Conservation (phyloP, 2,329 filamentous ascomycete genomes). For the Colletotrichum plurivorum region DNA sequence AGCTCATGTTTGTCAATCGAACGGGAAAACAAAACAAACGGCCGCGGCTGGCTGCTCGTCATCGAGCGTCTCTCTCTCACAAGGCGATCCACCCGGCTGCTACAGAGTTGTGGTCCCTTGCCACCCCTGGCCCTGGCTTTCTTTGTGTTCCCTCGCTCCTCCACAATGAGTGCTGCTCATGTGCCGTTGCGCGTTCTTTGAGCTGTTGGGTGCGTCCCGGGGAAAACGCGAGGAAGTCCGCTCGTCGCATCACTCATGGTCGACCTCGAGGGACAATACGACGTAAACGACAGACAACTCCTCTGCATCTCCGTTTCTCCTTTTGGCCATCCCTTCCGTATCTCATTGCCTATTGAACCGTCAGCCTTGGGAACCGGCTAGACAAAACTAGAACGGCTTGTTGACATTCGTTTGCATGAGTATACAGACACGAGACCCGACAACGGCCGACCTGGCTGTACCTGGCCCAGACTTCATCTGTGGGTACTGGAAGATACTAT, state of each 20-base stretch:
- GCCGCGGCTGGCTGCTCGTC: conserved; percentile 29
- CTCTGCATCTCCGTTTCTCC: neutral
- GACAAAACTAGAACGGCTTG: too few relatives aligned
- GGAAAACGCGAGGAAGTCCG: neutral
- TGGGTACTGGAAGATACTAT: too few relatives aligned
- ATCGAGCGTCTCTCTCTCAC: conserved; percentile 31
- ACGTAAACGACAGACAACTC: conserved; percentile 7
- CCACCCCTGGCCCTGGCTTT: conserved; percentile 14
- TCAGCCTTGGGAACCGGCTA: neutral
- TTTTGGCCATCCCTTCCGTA: neutral
- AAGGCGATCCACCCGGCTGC: conserved; percentile 33
- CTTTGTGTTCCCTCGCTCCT: neutral
- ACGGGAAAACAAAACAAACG: conserved; percentile 16
- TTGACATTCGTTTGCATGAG: too few relatives aligned
- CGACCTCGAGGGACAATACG: conserved; percentile 11
- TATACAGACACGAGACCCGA: too few relatives aligned
- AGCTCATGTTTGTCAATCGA: neutral
- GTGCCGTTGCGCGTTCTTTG: conserved; percentile 20
- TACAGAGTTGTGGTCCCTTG: conserved; percentile 33
- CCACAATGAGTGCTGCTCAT: conserved; percentile 18
- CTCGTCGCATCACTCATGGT: conserved; percentile 22
- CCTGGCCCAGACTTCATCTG: too few relatives aligned
- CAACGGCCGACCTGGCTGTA: too few relatives aligned
- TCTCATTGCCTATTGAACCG: conserved; percentile 19
- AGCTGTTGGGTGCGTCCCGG: conserved; percentile 6